Conservation (phyloP, 2,329 filamentous ascomycete species). For the Colletotrichum chrysophilum region DNA sequence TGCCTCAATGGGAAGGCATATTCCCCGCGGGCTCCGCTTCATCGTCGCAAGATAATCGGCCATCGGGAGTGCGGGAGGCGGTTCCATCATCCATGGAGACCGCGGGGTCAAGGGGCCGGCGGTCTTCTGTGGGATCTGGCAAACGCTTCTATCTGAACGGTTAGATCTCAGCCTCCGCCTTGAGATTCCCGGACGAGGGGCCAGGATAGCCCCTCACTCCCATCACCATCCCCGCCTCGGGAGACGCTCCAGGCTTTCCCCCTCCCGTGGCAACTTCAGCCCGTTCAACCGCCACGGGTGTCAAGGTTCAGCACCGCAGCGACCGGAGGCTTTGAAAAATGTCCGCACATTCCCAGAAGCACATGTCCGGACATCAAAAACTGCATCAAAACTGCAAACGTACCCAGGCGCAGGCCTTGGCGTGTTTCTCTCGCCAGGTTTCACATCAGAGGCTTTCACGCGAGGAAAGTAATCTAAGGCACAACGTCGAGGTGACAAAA, state of each 20-base stretch:
- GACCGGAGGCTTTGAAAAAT: background rate
- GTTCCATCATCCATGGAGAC: background rate
- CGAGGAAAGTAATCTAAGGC: background rate
- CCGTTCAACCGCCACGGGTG: background rate
- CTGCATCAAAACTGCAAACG: background rate
- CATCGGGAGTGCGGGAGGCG: slow-evolving; percentile 1
- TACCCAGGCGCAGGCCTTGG: background rate
- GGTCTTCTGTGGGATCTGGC: background rate
- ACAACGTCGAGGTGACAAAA: background rate
- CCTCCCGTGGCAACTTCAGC: background rate
- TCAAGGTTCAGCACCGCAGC: background rate
- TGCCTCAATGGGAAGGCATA: background rate
- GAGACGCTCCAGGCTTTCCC: background rate
- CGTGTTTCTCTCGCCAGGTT: background rate
- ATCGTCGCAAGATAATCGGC: background rate
- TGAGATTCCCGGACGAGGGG: background rate
- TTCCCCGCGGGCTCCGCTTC: slow-evolving; percentile 3
- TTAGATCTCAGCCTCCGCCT: background rate
- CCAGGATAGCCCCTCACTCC: background rate
- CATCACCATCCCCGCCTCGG: background rate
- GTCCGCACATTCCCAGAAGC: background rate
- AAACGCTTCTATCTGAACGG: background rate
- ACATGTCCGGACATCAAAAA: background rate
- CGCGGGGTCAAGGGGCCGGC: background rate
- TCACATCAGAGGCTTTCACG: background rate